phyloP scores from a whole-genome alignment of 2,329 filamentous ascomycete species.

The Neofusicoccum laricinum region DNA sequence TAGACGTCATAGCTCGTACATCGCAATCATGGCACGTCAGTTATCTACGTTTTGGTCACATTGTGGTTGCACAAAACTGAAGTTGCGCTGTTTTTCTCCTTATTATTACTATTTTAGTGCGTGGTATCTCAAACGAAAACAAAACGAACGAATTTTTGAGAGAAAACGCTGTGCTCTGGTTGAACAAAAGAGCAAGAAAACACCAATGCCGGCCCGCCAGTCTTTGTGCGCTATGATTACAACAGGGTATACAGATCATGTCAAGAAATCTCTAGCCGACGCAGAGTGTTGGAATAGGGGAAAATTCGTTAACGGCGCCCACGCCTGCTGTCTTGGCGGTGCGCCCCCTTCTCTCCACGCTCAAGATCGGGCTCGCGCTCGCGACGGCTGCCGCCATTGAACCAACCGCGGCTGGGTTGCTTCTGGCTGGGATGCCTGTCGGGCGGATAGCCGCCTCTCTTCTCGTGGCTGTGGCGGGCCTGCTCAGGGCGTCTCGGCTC shows the following conservation, averaged over 20 bases:
- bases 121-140: background rate
- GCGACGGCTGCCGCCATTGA: constrained; percentile 10
- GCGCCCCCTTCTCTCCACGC: constrained; percentile 8
- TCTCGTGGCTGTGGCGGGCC: constrained; percentile 8
- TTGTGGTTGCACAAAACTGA: background rate
- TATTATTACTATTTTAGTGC: background rate
- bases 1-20: no score
- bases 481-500: constrained; percentile 8
- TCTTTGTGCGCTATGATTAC: constrained; percentile 3
- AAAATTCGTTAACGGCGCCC: background rate
- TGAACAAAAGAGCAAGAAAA: background rate
- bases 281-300: background rate
- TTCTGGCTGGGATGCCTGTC: background rate
- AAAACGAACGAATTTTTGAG: background rate
- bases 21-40: no score
- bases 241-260: constrained; percentile 6
- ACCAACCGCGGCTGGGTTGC: constrained; percentile 12
- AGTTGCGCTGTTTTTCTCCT: background rate
- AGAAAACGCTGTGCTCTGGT: background rate
- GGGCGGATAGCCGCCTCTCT: constrained; percentile 3
- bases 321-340: background rate
- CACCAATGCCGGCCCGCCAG: constrained; percentile 5
- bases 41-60: background rate
- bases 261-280: background rate
- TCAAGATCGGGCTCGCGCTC: constrained; percentile 16